Percentiles rank a stretch among this genome's conserved stretches.
These are phyloP conservation scores for Thalassiosira profunda DNA, from an alignment of 108 stramenopile genomes.

Conservation along the genomic window DNA sequence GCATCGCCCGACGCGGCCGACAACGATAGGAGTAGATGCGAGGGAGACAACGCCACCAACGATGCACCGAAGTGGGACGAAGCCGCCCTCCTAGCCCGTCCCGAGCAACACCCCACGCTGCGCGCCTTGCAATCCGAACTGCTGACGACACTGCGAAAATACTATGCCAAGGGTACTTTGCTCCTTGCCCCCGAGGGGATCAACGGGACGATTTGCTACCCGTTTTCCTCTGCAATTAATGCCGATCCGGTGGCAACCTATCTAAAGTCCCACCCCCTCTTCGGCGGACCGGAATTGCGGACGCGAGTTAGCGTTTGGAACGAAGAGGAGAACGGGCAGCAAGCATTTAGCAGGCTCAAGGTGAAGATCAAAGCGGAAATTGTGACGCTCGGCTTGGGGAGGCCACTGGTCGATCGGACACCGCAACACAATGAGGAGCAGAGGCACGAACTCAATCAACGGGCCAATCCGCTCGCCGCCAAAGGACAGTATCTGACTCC, in stretches of 20 bases:
- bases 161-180: slow-evolving; percentile 60
- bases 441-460: slow-evolving; percentile 14
- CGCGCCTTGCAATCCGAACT: slow-evolving; percentile 10
- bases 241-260: slow-evolving; percentile 33
- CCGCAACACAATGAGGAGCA: background rate
- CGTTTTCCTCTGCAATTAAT: slow-evolving; percentile 23
- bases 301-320: slow-evolving; percentile 37
- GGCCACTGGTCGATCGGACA: slow-evolving; percentile 5
- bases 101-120: slow-evolving; percentile 27
- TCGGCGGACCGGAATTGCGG: slow-evolving; percentile 27
- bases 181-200: slow-evolving; percentile 81
- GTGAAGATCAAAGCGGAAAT: slow-evolving; percentile 81
- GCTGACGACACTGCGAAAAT: slow-evolving; percentile 7
- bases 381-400: slow-evolving; percentile 66
- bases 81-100: slow-evolving; percentile 10
- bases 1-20: background rate
- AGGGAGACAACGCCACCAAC: too few species aligned
- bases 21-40: too few species aligned
- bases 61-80: background rate
- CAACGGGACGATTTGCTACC: slow-evolving; percentile 89
- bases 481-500: slow-evolving; percentile 33
- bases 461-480: slow-evolving; percentile 22
- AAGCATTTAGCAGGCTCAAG: slow-evolving; percentile 76
- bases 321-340: slow-evolving; percentile 9
- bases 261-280: slow-evolving; percentile 21